Evolutionary conservation across 345 rosid species (phyloP).

Genomic region (Reutealis trisperma): DNA sequence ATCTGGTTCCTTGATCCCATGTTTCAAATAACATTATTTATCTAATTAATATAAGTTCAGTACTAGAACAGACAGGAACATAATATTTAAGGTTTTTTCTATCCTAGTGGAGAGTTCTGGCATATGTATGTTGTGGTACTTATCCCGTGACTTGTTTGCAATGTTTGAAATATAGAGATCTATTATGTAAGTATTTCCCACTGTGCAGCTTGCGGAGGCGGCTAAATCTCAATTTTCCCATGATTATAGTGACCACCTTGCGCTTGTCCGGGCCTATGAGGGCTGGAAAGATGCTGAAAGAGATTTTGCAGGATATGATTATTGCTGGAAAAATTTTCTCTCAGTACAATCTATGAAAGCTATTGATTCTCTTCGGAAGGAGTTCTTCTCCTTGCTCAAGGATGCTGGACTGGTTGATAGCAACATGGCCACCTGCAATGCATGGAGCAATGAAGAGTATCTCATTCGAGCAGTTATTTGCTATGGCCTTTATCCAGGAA

Average conservation of each 20-base stretch:
- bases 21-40: not conserved
- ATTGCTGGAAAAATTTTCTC: conserved; percentile 90
- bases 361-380: conserved; percentile 82
- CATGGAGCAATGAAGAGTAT: conserved; percentile 55
- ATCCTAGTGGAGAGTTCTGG: not conserved
- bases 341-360: conserved; percentile 87
- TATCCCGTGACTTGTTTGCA: not conserved
- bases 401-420: conserved; percentile 71
- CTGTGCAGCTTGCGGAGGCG: conserved; percentile 79
- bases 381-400: conserved; percentile 77
- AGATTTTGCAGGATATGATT: conserved; percentile 69
- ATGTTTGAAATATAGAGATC: not conserved
- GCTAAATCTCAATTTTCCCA: conserved; percentile 79
- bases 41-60: not conserved
- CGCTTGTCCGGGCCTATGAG: conserved; percentile 81
- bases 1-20: too few species aligned
- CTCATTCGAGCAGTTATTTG: conserved; percentile 82
- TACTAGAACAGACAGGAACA: not conserved
- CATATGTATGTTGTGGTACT: not conserved
- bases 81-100: not conserved
- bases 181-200: not conserved
- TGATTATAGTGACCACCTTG: conserved; percentile 88
- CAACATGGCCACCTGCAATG: conserved; percentile 47
- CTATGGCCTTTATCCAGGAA: conserved; percentile 84
- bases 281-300: conserved; percentile 86